Percentiles rank a stretch among this genome's conserved stretches.
These are phyloP conservation scores for Thelonectria olida DNA, from an alignment of 2,329 filamentous ascomycete species.

Conservation along the genomic window DNA sequence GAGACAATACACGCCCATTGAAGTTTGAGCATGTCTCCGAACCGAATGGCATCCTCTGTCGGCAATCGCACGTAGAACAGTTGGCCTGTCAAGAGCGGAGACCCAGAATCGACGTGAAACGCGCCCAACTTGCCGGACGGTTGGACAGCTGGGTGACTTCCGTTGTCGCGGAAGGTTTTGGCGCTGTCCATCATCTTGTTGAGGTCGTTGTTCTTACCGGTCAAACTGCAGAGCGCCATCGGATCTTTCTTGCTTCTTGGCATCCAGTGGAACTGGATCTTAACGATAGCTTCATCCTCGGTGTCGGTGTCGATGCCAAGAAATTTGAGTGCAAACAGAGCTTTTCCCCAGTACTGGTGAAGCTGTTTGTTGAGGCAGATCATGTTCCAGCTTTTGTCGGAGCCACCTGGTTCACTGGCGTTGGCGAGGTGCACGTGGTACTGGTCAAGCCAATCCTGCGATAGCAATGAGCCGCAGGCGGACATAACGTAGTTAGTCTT, in stretches of 20 bases:
- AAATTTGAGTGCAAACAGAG: background rate
- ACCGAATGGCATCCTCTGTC: background rate
- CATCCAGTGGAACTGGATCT: conserved; percentile 22
- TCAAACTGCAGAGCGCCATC: background rate
- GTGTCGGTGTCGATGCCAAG: background rate
- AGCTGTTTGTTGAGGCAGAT: background rate
- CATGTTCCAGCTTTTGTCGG: conserved; percentile 17
- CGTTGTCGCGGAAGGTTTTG: background rate
- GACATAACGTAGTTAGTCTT: background rate
- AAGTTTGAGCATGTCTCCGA: background rate
- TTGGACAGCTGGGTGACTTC: background rate
- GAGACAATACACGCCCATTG: conserved; percentile 5
- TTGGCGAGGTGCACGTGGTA: background rate
- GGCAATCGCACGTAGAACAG: background rate
- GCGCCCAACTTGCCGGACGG: background rate
- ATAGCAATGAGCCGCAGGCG: background rate
- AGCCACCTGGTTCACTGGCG: background rate
- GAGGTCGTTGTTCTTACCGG: background rate
- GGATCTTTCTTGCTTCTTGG: background rate
- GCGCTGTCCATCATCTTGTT: background rate
- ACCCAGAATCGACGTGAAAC: background rate
- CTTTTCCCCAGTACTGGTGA: background rate
- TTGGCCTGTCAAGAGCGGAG: background rate
- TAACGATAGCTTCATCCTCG: background rate
- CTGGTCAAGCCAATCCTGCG: background rate